Evolutionary conservation across 225 moss, liverwort and hornwort genomes (phyloP), one percentile per base, ranked within the genome.

Genomic region (Climacium dendroides): DNA sequence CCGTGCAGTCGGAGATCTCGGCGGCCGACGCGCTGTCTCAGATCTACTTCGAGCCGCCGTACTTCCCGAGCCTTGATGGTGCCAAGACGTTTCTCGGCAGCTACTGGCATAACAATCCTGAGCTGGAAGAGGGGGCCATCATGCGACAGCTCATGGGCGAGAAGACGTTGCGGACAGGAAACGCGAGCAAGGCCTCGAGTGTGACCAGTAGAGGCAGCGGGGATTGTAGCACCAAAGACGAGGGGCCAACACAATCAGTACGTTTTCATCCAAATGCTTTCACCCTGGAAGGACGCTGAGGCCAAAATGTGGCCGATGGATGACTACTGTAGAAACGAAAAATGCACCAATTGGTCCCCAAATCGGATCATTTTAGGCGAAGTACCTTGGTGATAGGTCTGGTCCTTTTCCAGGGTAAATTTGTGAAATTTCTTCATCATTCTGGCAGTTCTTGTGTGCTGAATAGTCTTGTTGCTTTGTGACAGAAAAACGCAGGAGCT

Each of bases 21-120:
- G 81, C 94, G 9, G 93, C 92, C 2, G 96, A 97, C 23, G 96
- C 91, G 16, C 87, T 97, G 7, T 90, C 92, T 37, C 95, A 95
- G n/a, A 94, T 97, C 34, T 97, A 97, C 92, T 97, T 94, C 70
- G 97, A 97, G 82, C 97, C 97, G 23, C 95, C 97, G 1, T 97
- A 97, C 82, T 97, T 96, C 62, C 97, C 96, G 2, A 97, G 97
- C 74, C 90, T 97, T 11, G 97, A 97, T 60, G 97, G 97, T 0
- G 97, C 97, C 16, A 91, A 94, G 88, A 97, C 97, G 10, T 96
- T 97, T 35, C 82, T 96, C 10, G 97, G 97, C 18, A 93, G 92
- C 83, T 95, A 88, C 34, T 97, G 95, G 95, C 95, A 94, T 19
- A 87, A 94, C 39, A 87, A 91, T 19, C 84, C 90, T 4, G 91